Conservation (phyloP, 2,329 filamentous ascomycete species). For the Gremmenia infestans region DNA sequence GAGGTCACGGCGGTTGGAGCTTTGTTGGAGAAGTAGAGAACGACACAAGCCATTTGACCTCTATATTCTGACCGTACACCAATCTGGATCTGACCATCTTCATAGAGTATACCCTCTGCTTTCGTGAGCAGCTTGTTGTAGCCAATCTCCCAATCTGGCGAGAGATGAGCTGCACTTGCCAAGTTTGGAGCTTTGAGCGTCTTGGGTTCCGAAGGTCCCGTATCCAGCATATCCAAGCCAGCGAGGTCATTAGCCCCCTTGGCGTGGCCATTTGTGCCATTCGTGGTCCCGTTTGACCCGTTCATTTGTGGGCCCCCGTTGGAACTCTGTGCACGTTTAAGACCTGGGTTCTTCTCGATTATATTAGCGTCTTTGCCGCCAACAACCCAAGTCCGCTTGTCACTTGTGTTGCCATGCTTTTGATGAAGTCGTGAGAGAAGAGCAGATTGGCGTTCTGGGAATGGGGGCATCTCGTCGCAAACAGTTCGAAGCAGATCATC, state of each 20-base stretch:
- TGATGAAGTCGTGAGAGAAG: constrained; percentile 88
- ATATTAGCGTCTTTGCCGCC: constrained; percentile 91
- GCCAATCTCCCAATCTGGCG: constrained; percentile 89
- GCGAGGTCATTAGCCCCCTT: constrained; percentile 63
- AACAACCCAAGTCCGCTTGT: constrained; percentile 97
- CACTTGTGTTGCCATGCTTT: constrained; percentile 86
- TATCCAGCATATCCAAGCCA: constrained; percentile 71
- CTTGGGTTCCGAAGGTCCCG: constrained; percentile 53
- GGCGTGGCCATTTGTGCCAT: constrained; percentile 47
- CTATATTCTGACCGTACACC: constrained; percentile 92
- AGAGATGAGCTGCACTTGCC: constrained; percentile 86
- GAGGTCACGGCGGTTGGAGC: constrained; percentile 78
- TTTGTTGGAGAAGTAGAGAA: constrained; percentile 95
- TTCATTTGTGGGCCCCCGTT: constrained; percentile 39
- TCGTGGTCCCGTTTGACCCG: constrained; percentile 41
- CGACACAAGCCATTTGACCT: constrained; percentile 90
- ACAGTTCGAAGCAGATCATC: constrained; percentile 91
- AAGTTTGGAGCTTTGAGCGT: constrained; percentile 70
- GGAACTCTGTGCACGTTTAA: constrained; percentile 81
- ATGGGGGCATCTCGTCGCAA: constrained; percentile 98
- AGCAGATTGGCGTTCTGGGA: constrained; percentile 89
- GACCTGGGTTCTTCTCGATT: constrained; percentile 70
- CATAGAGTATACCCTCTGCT: constrained; percentile 84
- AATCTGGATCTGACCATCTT: constrained; percentile 90
- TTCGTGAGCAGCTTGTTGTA: constrained; percentile 77